Conservation (phyloP, 441 rosid species). For the Lepidium campestre region DNA sequence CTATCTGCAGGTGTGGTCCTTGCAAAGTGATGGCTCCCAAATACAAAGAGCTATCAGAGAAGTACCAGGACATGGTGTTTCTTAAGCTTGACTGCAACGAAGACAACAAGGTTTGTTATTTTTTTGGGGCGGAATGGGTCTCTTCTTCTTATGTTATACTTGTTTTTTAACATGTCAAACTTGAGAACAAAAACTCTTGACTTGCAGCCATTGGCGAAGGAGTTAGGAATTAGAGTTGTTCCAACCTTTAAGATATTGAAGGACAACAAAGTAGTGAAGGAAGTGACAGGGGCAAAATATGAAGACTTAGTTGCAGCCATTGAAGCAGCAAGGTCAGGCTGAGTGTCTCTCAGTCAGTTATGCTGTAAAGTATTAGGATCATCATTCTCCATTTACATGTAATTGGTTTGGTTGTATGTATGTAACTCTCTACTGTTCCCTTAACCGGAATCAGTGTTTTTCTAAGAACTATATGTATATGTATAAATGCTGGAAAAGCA, state of each 20-base stretch:
- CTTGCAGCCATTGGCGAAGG: slow-evolving; percentile 83
- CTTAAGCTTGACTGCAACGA: slow-evolving; percentile 93
- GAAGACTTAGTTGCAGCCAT: slow-evolving; percentile 69
- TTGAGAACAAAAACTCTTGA: background rate
- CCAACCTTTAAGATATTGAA: slow-evolving; percentile 90
- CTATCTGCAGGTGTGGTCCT: slow-evolving; percentile 72
- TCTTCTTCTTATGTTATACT: background rate
- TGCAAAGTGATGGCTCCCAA: slow-evolving; percentile 91
- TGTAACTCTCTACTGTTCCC: slow-evolving; percentile 5
- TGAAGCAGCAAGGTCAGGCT: slow-evolving; percentile 60
- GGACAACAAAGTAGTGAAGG: slow-evolving; percentile 58
- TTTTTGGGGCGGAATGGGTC: background rate
- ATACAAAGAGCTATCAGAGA: slow-evolving; percentile 62
- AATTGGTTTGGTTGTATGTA: slow-evolving; percentile 13
- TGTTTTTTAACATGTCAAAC: background rate
- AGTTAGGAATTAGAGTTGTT: slow-evolving; percentile 80
- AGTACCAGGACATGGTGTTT: slow-evolving; percentile 72
- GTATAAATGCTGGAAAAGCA: background rate
- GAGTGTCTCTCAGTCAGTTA: slow-evolving; percentile 21
- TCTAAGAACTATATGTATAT: background rate
- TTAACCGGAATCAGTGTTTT: background rate
- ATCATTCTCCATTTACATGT: slow-evolving; percentile 1
- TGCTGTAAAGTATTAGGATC: slow-evolving; percentile 25
- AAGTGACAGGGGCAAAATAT: slow-evolving; percentile 76
- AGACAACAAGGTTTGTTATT: slow-evolving; percentile 66